A percentile compares a stretch with the other conserved stretches of the same genome.
Evolutionary conservation across 1,284 basidiomycete species (phyloP).

Genomic region (Pseudozyma flocculosa): DNA sequence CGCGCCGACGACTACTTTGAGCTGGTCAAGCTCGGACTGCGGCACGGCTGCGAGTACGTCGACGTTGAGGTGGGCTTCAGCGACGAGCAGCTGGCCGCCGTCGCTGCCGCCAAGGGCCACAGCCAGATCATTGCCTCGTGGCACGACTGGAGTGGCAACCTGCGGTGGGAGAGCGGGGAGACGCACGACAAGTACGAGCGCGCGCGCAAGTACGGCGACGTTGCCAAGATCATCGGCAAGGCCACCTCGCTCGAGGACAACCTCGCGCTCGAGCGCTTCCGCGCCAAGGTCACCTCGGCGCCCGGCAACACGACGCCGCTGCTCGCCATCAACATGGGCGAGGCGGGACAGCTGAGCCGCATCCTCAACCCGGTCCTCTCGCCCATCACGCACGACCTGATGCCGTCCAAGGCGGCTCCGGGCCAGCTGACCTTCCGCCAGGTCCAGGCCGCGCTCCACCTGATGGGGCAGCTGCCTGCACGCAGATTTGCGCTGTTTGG

Average conservation of each 20-base stretch:
- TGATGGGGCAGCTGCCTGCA: slow-evolving; percentile 75
- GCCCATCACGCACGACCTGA: slow-evolving; percentile 82
- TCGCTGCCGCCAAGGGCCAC: slow-evolving; percentile 69
- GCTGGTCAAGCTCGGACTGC: slow-evolving; percentile 76
- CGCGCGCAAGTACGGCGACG: slow-evolving; percentile 66
- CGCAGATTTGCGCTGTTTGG: slow-evolving; percentile 84
- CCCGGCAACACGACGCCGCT: slow-evolving; percentile 63
- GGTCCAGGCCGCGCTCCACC: slow-evolving; percentile 76
- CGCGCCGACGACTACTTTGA: slow-evolving; percentile 74
- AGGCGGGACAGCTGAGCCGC: slow-evolving; percentile 76
- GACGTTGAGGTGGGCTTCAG: slow-evolving; percentile 85
- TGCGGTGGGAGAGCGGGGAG: slow-evolving; percentile 75
- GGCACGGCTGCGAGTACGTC: slow-evolving; percentile 85
- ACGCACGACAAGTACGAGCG: slow-evolving; percentile 61
- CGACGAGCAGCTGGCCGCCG: slow-evolving; percentile 66
- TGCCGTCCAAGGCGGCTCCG: slow-evolving; percentile 78
- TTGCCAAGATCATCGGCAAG: slow-evolving; percentile 88
- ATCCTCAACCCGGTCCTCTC: slow-evolving; percentile 82
- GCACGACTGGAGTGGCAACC: slow-evolving; percentile 86
- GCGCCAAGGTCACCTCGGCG: slow-evolving; percentile 61
- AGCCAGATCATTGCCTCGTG: slow-evolving; percentile 86
- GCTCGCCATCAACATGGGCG: slow-evolving; percentile 92
- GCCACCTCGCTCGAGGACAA: slow-evolving; percentile 78
- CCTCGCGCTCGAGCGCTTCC: slow-evolving; percentile 74
- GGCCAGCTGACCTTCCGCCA: slow-evolving; percentile 87